These are phyloP conservation scores for Fusarium sterilihyphosum DNA, from an alignment of 2,329 filamentous ascomycete species.

Conservation along the genomic window DNA sequence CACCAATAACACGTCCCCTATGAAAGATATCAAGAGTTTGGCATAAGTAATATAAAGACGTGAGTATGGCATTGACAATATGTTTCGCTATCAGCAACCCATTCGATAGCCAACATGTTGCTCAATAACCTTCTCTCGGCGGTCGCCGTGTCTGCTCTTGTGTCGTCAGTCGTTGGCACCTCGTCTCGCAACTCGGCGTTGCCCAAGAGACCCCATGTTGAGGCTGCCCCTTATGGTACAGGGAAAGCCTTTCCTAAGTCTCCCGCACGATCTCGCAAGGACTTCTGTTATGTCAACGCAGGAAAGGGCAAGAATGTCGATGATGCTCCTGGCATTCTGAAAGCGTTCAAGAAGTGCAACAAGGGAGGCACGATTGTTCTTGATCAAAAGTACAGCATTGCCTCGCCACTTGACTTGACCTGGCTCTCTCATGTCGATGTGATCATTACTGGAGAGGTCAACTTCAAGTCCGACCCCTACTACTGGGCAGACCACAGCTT, in stretches of 20 bases:
- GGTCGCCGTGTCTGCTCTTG: constrained; percentile 14
- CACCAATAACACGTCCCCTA: neutral
- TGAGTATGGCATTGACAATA: neutral
- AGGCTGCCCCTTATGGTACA: constrained; percentile 29
- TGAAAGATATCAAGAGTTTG: neutral
- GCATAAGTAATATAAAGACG: neutral
- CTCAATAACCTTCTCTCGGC: constrained; percentile 19
- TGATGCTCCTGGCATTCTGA: constrained; percentile 33
- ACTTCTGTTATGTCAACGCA: constrained; percentile 36
- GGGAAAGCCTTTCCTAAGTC: constrained; percentile 32
- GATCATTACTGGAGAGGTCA: constrained; percentile 63
- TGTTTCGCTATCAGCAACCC: neutral
- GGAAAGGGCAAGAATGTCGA: constrained; percentile 10
- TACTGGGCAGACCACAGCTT: constrained; percentile 76
- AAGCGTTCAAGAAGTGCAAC: constrained; percentile 59
- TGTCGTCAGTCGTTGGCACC: constrained; percentile 17
- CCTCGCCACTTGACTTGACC: constrained; percentile 71
- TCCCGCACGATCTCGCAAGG: constrained; percentile 11
- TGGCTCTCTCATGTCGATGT: constrained; percentile 72
- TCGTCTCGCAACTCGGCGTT: neutral
- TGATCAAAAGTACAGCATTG: constrained; percentile 68
- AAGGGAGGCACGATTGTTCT: constrained; percentile 71
- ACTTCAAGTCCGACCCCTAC: constrained; percentile 72
- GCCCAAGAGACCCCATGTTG: constrained; percentile 31
- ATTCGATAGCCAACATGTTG: neutral